phyloP scores from a whole-genome alignment of 345 rosid genomes.

The Citrus inodora region DNA sequence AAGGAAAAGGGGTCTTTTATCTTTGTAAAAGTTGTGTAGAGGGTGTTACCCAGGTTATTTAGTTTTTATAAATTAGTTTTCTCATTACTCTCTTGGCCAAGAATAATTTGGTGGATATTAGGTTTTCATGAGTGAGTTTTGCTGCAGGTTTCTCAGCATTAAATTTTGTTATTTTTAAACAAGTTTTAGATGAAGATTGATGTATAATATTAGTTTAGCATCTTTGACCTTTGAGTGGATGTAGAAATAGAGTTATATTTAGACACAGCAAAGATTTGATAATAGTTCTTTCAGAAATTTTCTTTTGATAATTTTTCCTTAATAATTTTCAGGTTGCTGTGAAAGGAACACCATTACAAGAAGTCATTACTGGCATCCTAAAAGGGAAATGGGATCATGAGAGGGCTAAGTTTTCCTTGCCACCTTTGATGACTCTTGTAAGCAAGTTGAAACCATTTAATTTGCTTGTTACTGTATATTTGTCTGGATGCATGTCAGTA shows the following conservation, averaged over 20 bases:
- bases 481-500: background rate
- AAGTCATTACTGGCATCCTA: slow-evolving; percentile 53
- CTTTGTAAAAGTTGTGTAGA: background rate
- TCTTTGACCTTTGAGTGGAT: background rate
- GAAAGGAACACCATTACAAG: slow-evolving; percentile 51
- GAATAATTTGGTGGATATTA: background rate
- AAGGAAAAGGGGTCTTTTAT: background rate
- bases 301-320: background rate
- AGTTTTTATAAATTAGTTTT: background rate
- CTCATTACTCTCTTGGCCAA: background rate
- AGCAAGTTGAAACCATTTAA: slow-evolving; percentile 15
- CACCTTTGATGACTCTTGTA: slow-evolving; percentile 88
- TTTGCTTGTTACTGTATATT: background rate
- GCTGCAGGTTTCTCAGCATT: background rate
- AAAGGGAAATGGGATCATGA: slow-evolving; percentile 85
- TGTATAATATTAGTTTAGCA: background rate
- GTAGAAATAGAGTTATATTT: background rate
- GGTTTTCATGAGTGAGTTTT: background rate
- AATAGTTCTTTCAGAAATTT: background rate
- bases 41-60: background rate
- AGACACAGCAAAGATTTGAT: background rate
- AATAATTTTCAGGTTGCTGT: slow-evolving; percentile 44
- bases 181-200: background rate
- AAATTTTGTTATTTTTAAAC: background rate
- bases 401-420: slow-evolving; percentile 81